Base-by-base conservation (phyloP, 352 stramenopile species). In the Pythium sp. region DNA sequence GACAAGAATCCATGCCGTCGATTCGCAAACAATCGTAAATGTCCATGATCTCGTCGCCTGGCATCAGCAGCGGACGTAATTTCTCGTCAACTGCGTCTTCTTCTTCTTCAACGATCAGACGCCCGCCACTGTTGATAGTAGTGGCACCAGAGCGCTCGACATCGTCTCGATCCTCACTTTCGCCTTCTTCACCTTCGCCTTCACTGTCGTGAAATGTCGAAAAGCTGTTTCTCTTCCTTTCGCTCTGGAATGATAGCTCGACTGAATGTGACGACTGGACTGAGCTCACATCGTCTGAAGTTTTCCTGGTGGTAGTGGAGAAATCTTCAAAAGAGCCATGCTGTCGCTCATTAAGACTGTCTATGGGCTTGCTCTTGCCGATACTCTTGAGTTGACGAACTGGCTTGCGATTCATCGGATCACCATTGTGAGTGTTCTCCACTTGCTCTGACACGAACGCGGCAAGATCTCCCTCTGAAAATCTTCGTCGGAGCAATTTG, bases 1-100 rank as follows among this genome's bases (percentile, higher is more conserved):
- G 84, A 58, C 81, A 91, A 20, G 83, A 88, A 71, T 91, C 84
- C 81, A 91, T 89, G n/a, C 84, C 84, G 41, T 92, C 84, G 51
- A 92, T 83, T 28, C 84, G 78, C 56, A 90, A 74, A 55, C 84
- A 92, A 61, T 92, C 82, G 46, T 80, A 84, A 18, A 91, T 86
- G 41, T 89, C 76, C 22, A 77, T 68, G 26, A 92, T 87, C 12
- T 91, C 84, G 47, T 92, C 84, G 2, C 79, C 82, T 2, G 80
- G 84, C 54, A 91, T 76, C 18, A 92, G 58, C 22, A 92, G 70
- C 15, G 84, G 84, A 4, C 84, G 78, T 5, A 92, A 49, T 63
- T 92, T 92, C 41, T 89, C 84, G 36, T 92, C 84, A 20, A 92
- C 59, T 18, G 64, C 67, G 30, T 74, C 62, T 65, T 85, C 64